Base-by-base conservation (phyloP, 148 eudicot species). In the Vaccinium vitisidaea region DNA sequence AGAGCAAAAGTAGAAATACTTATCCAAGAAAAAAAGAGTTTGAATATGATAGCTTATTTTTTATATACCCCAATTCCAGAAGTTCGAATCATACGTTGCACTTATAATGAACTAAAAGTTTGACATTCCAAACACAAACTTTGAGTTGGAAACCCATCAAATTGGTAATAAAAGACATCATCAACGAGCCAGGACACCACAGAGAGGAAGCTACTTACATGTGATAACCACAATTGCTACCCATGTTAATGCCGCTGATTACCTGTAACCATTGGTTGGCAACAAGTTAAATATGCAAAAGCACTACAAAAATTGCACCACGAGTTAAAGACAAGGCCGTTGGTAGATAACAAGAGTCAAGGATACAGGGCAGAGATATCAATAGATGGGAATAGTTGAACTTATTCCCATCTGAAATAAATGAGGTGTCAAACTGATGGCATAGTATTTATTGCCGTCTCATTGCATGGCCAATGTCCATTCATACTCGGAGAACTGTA, bases 221-320 rank as follows among this genome's bases (percentile, higher is more conserved):
- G 87, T 97, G 95, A 92, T 91, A 93, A 89, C 99, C 98, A 73
- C 98, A 93, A 85, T 97, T 97, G 93, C 94, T 94, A 87, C 99
- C 99, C 94, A 86, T 94, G 86, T 97, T 97, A 89, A 97, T 97
- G 87, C 99, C 99, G 88, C 98, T 97, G 84, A 97, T 88, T 48
- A 97, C 99, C 99, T 96, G 93, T 79, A 89, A 71, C 8, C 13
- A 88, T 56, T 74, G 36, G 23, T 19, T 15, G 58, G 48, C 74
- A 65, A 58, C 21, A 82, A 59, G 49, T 46, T 13, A 70, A 65
- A 85, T 2, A 13, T 23, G 48, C 49, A 59, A 80, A 69, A 19
- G 23, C 65, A 50, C 3, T 27, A 49, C 23, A 85, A 82, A 16
- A 39, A 18, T 32, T 75, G 80, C 15, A 82, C 76, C 77, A 23